These are phyloP conservation scores for Kluyveromyces sp. DNA, from an alignment of 1,139 yeast genomes.

Conservation along the genomic window DNA sequence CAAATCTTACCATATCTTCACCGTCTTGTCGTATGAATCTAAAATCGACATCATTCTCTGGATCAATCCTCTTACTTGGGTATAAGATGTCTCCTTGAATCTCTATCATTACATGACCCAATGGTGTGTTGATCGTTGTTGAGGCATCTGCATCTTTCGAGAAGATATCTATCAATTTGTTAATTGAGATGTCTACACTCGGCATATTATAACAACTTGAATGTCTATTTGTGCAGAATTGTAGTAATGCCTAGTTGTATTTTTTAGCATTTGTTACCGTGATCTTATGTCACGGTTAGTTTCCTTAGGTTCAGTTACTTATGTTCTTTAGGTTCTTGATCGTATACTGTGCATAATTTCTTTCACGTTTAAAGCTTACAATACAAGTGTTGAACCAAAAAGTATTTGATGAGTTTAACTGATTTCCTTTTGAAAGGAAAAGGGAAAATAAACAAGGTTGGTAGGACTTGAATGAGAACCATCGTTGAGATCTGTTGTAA, in stretches of 20 bases:
- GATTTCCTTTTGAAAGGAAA: too few relatives aligned
- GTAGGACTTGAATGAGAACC: too few relatives aligned
- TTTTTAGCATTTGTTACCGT: background rate
- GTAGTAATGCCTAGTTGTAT: too few relatives aligned
- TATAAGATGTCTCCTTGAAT: conserved; percentile 64
- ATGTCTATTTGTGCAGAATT: background rate
- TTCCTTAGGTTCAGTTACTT: too few relatives aligned
- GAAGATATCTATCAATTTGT: conserved; percentile 14
- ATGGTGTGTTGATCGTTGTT: conserved; percentile 34
- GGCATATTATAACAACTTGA: conserved; percentile 17
- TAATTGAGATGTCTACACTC: conserved; percentile 18
- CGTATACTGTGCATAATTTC: too few relatives aligned
- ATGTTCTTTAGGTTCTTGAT: too few relatives aligned
- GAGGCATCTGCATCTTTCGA: background rate
- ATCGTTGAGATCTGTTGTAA: background rate
- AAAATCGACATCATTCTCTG: conserved; percentile 21
- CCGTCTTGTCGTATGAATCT: conserved; percentile 31
- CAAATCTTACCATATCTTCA: conserved; percentile 45
- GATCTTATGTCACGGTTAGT: too few relatives aligned
- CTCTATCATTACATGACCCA: conserved; percentile 54
- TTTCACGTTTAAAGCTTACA: too few relatives aligned
- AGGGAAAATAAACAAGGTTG: too few relatives aligned
- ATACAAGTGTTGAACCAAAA: too few relatives aligned
- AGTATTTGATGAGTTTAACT: too few relatives aligned
- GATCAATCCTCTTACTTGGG: conserved; percentile 37